Evolutionary conservation across 441 rosid genomes (phyloP).

Genomic region (Jatropha multifida): DNA sequence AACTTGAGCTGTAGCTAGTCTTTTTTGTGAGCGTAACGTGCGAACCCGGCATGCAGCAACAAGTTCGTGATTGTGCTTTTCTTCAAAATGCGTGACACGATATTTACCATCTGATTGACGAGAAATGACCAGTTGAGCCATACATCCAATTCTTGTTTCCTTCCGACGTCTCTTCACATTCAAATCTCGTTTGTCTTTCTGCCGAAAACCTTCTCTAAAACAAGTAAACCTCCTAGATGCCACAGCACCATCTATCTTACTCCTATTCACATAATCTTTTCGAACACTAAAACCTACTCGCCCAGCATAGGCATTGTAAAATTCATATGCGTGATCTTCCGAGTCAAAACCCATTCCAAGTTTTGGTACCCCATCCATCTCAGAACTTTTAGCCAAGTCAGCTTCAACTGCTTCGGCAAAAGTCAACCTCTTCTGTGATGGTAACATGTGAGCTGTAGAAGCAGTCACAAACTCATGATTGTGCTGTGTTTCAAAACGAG

Average conservation of each 20-base stretch:
- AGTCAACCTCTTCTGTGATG: slow-evolving; percentile 34
- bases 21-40: slow-evolving; percentile 34
- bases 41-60: slow-evolving; percentile 29
- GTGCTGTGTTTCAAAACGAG: slow-evolving; percentile 31
- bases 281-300: slow-evolving; percentile 16
- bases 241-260: slow-evolving; percentile 20
- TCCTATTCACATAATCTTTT: slow-evolving; percentile 15
- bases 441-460: slow-evolving; percentile 30
- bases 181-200: slow-evolving; percentile 17
- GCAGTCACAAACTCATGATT: slow-evolving; percentile 35
- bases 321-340: slow-evolving; percentile 17
- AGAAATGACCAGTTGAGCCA: slow-evolving; percentile 30
- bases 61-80: slow-evolving; percentile 34
- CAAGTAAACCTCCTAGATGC: slow-evolving; percentile 22
- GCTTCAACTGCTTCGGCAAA: slow-evolving; percentile 37
- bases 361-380: slow-evolving; percentile 28
- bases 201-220: slow-evolving; percentile 18
- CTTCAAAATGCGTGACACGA: slow-evolving; percentile 27
- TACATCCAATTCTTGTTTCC: slow-evolving; percentile 19
- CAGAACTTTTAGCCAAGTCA: slow-evolving; percentile 27
- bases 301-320: slow-evolving; percentile 18
- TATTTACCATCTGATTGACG: slow-evolving; percentile 30
- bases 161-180: slow-evolving; percentile 14
- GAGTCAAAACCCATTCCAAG: slow-evolving; percentile 26
- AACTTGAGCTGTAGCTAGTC: slow-evolving; percentile 19